phyloP scores from a whole-genome alignment of 257 asterid species.

The Knoxia roxburghii region DNA sequence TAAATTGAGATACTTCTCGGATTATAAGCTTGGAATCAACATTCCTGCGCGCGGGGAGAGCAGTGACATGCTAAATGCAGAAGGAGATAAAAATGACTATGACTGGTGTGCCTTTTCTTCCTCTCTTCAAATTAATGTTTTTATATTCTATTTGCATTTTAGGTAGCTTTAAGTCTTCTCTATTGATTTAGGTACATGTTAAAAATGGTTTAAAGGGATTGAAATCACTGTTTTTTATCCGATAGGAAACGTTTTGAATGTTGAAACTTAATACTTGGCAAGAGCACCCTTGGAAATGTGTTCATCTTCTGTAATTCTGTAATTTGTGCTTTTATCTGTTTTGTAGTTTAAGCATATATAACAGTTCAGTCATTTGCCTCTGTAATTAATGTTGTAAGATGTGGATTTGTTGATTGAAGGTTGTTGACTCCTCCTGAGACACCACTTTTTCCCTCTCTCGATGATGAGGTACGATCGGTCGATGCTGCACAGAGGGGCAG shows the following conservation, averaged over 20 bases:
- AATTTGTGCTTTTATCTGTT: neutral
- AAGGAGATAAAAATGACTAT: constrained; percentile 87
- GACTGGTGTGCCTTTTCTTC: constrained; percentile 64
- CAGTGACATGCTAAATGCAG: constrained; percentile 77
- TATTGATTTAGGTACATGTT: neutral
- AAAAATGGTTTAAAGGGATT: neutral
- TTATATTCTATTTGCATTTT: constrained; percentile 2
- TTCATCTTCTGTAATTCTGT: neutral
- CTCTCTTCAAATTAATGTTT: constrained; percentile 6
- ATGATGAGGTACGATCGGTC: constrained; percentile 56
- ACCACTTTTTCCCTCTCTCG: constrained; percentile 87
- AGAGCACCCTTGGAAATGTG: neutral
- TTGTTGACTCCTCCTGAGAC: constrained; percentile 97
- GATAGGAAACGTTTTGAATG: neutral
- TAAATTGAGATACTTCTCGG: constrained; percentile 55
- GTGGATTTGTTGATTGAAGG: constrained; percentile 40
- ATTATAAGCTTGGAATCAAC: constrained; percentile 64
- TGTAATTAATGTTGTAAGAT: constrained; percentile 21
- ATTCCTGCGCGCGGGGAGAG: constrained; percentile 83
- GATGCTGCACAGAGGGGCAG: constrained; percentile 70
- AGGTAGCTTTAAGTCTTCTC: neutral
- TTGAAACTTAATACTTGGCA: neutral
- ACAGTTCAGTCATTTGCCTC: constrained; percentile 5
- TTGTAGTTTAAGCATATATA: neutral
- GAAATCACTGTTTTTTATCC: neutral